Percentiles rank a stretch among this genome's conserved stretches.
These are phyloP conservation scores for Monocercomonoides exilis DNA, from an alignment of 78 protist species.

Conservation along the genomic window DNA sequence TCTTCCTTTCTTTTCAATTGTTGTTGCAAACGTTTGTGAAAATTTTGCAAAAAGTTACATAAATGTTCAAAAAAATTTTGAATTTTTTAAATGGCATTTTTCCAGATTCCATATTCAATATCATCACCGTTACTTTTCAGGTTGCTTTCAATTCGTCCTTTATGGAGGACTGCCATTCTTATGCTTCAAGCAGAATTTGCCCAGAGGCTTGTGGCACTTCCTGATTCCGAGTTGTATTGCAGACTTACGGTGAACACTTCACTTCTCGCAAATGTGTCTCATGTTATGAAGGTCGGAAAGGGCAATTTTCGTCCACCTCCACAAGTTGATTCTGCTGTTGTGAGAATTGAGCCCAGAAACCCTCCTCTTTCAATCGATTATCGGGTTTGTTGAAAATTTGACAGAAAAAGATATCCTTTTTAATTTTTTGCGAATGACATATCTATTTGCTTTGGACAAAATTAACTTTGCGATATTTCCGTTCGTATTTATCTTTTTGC, in stretches of 20 bases:
- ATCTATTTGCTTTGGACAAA: background rate
- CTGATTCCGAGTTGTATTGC: constrained; percentile 90
- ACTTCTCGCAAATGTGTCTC: constrained; percentile 67
- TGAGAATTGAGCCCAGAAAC: constrained; percentile 79
- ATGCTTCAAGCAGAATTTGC: constrained; percentile 98
- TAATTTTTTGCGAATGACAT: background rate
- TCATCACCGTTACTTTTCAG: constrained; percentile 95
- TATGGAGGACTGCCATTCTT: constrained; percentile 81
- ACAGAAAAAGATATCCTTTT: constrained; percentile 17
- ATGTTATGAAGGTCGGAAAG: constrained; percentile 69
- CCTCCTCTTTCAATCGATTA: constrained; percentile 92
- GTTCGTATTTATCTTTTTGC: too few relatives aligned
- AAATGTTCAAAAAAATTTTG: background rate
- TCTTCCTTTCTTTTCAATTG: constrained; percentile 74
- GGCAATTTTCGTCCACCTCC: constrained; percentile 98
- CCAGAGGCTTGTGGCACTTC: constrained; percentile 77
- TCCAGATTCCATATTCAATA: constrained; percentile 48
- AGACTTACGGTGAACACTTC: constrained; percentile 91
- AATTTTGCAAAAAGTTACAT: background rate
- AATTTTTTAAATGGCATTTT: background rate
- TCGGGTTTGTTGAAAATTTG: too few relatives aligned
- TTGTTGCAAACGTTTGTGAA: constrained; percentile 74
- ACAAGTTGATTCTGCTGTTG: constrained; percentile 94
- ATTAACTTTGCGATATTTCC: too few relatives aligned
- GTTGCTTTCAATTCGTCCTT: constrained; percentile 78